Conservation (phyloP, 768 basidiomycete genomes). For the Podaxis sp. region DNA sequence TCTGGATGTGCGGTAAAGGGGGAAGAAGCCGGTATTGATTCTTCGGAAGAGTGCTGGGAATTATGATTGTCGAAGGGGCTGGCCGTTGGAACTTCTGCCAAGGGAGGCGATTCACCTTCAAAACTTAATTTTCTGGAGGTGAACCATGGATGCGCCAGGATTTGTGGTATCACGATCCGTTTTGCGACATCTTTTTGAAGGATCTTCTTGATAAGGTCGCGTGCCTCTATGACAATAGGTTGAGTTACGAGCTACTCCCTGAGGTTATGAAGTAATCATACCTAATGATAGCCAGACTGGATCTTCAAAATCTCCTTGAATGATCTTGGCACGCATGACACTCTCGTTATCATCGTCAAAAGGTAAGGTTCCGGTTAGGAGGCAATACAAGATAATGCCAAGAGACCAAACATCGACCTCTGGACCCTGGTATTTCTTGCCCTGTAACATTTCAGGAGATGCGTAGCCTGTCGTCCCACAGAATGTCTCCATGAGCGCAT, state of each 20-base stretch:
- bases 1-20: constrained; percentile 34
- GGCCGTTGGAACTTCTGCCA: constrained; percentile 20
- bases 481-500: constrained; percentile 82
- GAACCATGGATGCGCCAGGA: constrained; percentile 89
- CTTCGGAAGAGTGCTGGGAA: constrained; percentile 46
- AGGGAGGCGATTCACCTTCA: constrained; percentile 29
- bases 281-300: constrained; percentile 90
- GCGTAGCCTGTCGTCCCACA: constrained; percentile 96
- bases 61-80: constrained; percentile 21
- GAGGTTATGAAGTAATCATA: constrained; percentile 31
- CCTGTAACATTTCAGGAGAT: constrained; percentile 87
- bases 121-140: constrained; percentile 35
- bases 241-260: background rate
- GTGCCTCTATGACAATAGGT: constrained; percentile 59
- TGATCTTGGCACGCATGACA: constrained; percentile 81
- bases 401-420: constrained; percentile 97
- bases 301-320: constrained; percentile 85
- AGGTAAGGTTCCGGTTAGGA: constrained; percentile 86
- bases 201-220: constrained; percentile 75
- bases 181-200: constrained; percentile 74
- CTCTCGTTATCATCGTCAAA: constrained; percentile 89
- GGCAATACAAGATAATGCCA: constrained; percentile 86
- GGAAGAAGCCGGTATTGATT: constrained; percentile 56
- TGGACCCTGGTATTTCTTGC: constrained; percentile 89
- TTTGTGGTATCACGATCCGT: constrained; percentile 80